Base-by-base conservation (phyloP, 805 yeast genomes). In the Komagataella mondaviorum region DNA sequence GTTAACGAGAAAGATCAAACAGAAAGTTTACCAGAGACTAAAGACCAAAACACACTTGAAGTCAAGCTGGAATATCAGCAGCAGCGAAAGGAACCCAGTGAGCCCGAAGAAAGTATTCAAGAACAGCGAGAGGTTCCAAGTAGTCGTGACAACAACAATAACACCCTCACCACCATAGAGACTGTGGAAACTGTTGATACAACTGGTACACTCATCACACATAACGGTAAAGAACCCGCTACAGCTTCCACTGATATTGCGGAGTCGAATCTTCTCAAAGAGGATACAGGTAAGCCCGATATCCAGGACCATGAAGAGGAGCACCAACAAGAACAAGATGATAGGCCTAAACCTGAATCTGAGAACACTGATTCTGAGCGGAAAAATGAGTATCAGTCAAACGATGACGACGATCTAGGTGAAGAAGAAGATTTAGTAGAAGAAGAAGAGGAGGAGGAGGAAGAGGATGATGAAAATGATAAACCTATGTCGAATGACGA, bases 321-420 rank as follows among this genome's bases (percentile, higher is more conserved):
- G 14, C 58, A 50, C 30, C 59, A 53, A 20, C 57, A 58, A 14
- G 60, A 52, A 22, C 56, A 56, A 23, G 53, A 53, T 23, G 58
- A 55, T 36, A 57, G 46, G n/a, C 53, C 52, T 6, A 59, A 53
- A 8, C 63, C 53, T 6, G 63, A 60, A 45, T 63, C 57, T 16
- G 60, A 55, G 18, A 62, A 50, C 16, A 58, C 54, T 20, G 63
- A 59, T 12, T 63, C 57, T 8, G 66, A 57, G 43, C 54, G 49
- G 49, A 60, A 56, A 17, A 58, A 51, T n/a, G 64, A 61, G 12
- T 66, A 59, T 51, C 55, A 30, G 57, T 30, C 56, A 18, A 59
- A 55, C 6, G 55, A 53, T 6, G 54, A 50, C 6, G 60, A 58
- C 8, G 60, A 55, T n/a, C 58, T 53, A 6, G 63, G 55, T 5